Base-by-base conservation (phyloP, 257 asterid genomes). In the Gentiana macrophylla region DNA sequence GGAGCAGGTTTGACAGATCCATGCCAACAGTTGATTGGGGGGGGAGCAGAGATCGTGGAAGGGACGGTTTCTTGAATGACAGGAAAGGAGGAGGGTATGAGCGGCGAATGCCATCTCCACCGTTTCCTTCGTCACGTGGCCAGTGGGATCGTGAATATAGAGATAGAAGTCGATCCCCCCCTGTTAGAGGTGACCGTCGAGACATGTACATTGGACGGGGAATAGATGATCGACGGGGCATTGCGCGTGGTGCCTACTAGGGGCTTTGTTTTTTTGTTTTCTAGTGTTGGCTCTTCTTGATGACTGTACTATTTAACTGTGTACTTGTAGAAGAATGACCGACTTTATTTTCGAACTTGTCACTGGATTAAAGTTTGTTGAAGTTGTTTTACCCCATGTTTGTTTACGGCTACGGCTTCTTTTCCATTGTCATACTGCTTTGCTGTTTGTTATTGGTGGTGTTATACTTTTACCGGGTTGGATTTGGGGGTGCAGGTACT, bases 141-240 rank as follows among this genome's bases (percentile, higher is more conserved):
- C 80, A 78, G 12, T 80, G 92, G 86, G 82, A 67, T 59, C 70
- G 86, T 13, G 80, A 71, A 65, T 64, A 73, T 35, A 80, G 94
- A 66, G 81, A 73, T 46, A 77, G 94, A 72, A 87, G 93, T 60
- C 79, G 88, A 38, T 84, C 94, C 57, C 24, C 24, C 24, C 96
- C 94, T 3, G 60, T 67, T 24, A 74, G 88, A 76, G 84, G 80
- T 8, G 81, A 80, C 50, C 85, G 69, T 12, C 80, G 80, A 6
- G 83, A 70, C 49, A 35, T 74, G 56, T 76, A 73, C 65, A 65
- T 74, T 66, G 78, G 73, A 63, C 74, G 89, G 60, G 84, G 84
- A 24, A 77, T 84, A 53, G 80, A 76, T 59, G 86, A 75, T 50
- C 75, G 83, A 7, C 84, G 80, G n/a, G 83, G 66, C 54, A 65